A percentile compares a stretch with the other conserved stretches of the same genome.
phyloP scores from a whole-genome alignment of 2,329 filamentous ascomycete genomes.

The Beauveria asiatica region DNA sequence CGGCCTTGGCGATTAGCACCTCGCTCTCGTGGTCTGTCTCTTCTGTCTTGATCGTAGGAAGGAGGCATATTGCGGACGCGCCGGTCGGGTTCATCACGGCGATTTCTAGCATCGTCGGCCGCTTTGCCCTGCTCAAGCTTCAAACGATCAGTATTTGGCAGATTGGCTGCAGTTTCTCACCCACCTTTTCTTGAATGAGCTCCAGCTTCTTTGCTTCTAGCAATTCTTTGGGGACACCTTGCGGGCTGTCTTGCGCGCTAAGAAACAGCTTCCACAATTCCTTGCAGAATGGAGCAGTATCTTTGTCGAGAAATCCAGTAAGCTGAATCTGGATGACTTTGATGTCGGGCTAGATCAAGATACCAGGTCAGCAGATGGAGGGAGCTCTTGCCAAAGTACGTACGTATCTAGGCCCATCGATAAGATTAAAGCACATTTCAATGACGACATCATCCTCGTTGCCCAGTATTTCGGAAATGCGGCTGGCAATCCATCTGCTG shows the following conservation, averaged over 20 bases:
- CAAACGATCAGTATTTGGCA: constrained; percentile 8
- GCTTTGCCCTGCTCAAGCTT: constrained; percentile 77
- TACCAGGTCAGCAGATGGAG: constrained; percentile 20
- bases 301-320: constrained; percentile 89
- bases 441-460: constrained; percentile 94
- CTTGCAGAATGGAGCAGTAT: constrained; percentile 82
- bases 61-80: constrained; percentile 65
- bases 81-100: constrained; percentile 61
- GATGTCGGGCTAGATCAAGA: constrained; percentile 67
- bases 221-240: constrained; percentile 89
- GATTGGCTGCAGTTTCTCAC: neutral
- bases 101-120: constrained; percentile 63
- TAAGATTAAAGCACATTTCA: constrained; percentile 64
- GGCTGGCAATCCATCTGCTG: constrained; percentile 81
- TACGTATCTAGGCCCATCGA: constrained; percentile 71
- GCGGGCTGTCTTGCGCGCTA: constrained; percentile 78
- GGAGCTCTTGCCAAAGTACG: constrained; percentile 25
- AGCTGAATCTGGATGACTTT: constrained; percentile 92
- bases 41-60: constrained; percentile 52
- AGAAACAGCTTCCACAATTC: constrained; percentile 87
- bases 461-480: constrained; percentile 80
- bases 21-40: constrained; percentile 43
- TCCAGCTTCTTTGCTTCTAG: constrained; percentile 95
- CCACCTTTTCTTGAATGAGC: constrained; percentile 87
- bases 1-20: constrained; percentile 47